Percentiles rank a stretch among this genome's conserved stretches.
Evolutionary conservation across 306 rosid species (phyloP).

Genomic region (Prinsepia uniflora): DNA sequence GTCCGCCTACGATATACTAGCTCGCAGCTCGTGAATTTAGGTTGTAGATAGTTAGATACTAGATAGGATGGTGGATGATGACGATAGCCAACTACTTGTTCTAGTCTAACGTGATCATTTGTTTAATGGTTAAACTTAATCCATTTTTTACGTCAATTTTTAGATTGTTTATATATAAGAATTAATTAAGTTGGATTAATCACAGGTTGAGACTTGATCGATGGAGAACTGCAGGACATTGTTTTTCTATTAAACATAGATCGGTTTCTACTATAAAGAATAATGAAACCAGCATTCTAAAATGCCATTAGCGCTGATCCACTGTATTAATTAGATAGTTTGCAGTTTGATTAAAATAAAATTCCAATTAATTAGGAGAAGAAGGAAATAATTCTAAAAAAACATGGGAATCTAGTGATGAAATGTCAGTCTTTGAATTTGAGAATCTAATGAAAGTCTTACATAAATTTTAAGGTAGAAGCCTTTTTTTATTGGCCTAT

Average conservation of each 20-base stretch:
- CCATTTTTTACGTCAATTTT: neutral
- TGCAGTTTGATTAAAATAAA: too few species aligned
- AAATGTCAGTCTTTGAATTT: too few species aligned
- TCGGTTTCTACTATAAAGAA: neutral
- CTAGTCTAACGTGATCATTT: slow-evolving; percentile 14
- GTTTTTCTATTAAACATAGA: neutral
- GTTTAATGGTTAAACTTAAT: slow-evolving; percentile 1
- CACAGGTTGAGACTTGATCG: neutral
- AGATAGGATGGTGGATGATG: slow-evolving; percentile 10
- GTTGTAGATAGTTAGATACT: too few species aligned
- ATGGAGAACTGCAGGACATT: neutral
- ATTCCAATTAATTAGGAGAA: too few species aligned
- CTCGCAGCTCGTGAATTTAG: slow-evolving; percentile 46
- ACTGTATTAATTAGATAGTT: too few species aligned
- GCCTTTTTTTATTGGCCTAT: too few species aligned
- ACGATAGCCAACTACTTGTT: slow-evolving; percentile 7
- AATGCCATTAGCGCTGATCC: neutral
- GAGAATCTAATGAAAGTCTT: too few species aligned
- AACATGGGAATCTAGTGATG: too few species aligned
- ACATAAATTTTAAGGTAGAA: too few species aligned
- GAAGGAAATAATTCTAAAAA: too few species aligned
- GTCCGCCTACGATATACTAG: too few species aligned
- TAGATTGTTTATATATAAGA: neutral
- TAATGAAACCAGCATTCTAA: neutral
- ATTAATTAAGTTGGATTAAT: neutral